Base-by-base conservation (phyloP, 2,329 filamentous ascomycete genomes). In the Colletotrichum lindemuthianum region DNA sequence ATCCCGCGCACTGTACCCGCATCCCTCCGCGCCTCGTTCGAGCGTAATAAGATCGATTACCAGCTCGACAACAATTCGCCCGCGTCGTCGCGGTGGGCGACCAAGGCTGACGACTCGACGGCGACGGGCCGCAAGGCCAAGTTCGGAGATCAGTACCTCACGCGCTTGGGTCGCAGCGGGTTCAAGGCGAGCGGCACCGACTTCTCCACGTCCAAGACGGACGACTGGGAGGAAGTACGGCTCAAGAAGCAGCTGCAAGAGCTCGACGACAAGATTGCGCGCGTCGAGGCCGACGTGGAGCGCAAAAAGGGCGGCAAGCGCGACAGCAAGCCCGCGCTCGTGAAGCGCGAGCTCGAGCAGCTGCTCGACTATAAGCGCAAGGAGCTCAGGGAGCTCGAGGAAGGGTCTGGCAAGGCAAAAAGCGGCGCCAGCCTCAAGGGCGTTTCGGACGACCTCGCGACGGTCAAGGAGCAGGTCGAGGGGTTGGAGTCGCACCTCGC, bases 181-280 rank as follows among this genome's bases (percentile, higher is more conserved):
- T 95, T 96, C 79, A 90, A 92, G 74, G 87, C 91, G 8, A 83
- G 90, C 44, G 96, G 96, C 33, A 99, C 96, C 2, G 94, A 99
- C 80, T 98, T 98, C 76, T 91, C 89, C 63, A 85, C 86, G 41
- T 91, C 92, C 68, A 92, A 93, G 75, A 92, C 91, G 66, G 95
- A 96, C 72, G 96, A 99, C 75, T 98, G 96, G 93, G 96, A 99
- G 78, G 96, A 98, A 78, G 96, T 98, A 48, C 88, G 94, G 58
- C 84, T 99, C 69, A 95, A 96, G 84, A 94, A 96, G 75, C 93
- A 98, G 78, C 86, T 99, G 37, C 86, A 88, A 32, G 95, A 98
- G 71, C 82, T 99, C 34, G 94, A 99, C 72, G 86, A 90, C 60
- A 97, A 96, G 82, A 90, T 97, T 67, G 88, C 90, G 40, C 90